Base-by-base conservation (phyloP, 257 asterid species). In the Ballota nigra region DNA sequence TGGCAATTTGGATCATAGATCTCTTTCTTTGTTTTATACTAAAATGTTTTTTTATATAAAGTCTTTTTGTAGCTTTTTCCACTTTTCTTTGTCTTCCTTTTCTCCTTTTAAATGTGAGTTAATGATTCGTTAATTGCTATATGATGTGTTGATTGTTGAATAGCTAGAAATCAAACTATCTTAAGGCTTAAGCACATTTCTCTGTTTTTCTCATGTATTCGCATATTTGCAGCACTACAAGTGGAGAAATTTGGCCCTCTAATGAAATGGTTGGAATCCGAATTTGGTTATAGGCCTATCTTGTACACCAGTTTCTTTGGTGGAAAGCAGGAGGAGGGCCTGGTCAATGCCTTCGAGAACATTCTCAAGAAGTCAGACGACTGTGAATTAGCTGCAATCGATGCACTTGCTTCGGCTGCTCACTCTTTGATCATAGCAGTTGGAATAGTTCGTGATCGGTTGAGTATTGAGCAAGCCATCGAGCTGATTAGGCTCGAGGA, bases 401-500 rank as follows among this genome's bases (percentile, higher is more conserved):
- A 95, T 74, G 99, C 96, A 41, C 85, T 95, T 75, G 88, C 99
- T 78, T 75, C 97, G 31, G 85, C 98, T 58, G 95, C 97, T 9
- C 98, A 92, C 80, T 95, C 98, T 68, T 70, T 95, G 79, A 69
- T 79, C 52, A 88, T 92, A 77, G 95, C 99, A 10, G 75, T 94
- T 49, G 98, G 87, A 68, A 63, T 91, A 20, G 74, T 72, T 69
- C 87, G 85, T 71, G 96, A 88, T 51, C 81, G 66, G 57, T 78
- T 95, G 82, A 80, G 77, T 22, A 83, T 95, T 33, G 93, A 92
- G 75, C 91, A 89, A 80, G 97, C 97, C 33, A 76, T 95, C 57
- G 96, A 92, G 83, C 77, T 92, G 80, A 77, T 89, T 74, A 84
- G 98, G 80, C 87, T 95, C n/a, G 98, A 94, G 84, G 99, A 95